Conservation (phyloP, 2,329 filamentous ascomycete species). For the Aspergillus sp. region DNA sequence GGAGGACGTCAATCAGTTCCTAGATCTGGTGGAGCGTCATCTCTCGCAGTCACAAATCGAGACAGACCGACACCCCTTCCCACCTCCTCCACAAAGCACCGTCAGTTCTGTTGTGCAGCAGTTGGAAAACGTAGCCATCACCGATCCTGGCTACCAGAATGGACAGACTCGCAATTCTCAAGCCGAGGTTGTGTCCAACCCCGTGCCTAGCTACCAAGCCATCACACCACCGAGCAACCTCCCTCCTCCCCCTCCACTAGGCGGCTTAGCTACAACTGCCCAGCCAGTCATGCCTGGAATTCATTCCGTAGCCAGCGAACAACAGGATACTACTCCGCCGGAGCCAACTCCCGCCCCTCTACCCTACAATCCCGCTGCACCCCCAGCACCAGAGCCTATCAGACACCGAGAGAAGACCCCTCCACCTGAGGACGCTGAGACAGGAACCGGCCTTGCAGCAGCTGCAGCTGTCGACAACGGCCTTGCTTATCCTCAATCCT, state of each 20-base stretch:
- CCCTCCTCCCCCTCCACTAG: slow-evolving; percentile 28
- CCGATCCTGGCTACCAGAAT: slow-evolving; percentile 51
- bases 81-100: slow-evolving; percentile 36
- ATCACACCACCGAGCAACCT: slow-evolving; percentile 25
- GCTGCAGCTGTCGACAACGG: slow-evolving; percentile 44
- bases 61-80: slow-evolving; percentile 48
- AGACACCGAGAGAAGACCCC: slow-evolving; percentile 67
- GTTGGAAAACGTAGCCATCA: slow-evolving; percentile 62
- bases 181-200: slow-evolving; percentile 25
- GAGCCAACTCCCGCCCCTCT: slow-evolving; percentile 48
- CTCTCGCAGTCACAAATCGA: slow-evolving; percentile 48
- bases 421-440: slow-evolving; percentile 58
- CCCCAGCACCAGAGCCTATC: slow-evolving; percentile 65
- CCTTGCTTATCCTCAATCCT: slow-evolving; percentile 33
- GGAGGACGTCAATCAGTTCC: slow-evolving; percentile 58
- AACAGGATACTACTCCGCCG: slow-evolving; percentile 32
- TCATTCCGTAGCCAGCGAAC: slow-evolving; percentile 22
- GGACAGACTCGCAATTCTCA: slow-evolving; percentile 45
- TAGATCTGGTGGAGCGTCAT: slow-evolving; percentile 47
- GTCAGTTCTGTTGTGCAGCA: slow-evolving; percentile 65
- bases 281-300: slow-evolving; percentile 17
- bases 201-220: slow-evolving; percentile 22
- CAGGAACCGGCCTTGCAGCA: slow-evolving; percentile 48
- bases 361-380: slow-evolving; percentile 67
- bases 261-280: slow-evolving; percentile 16